Evolutionary conservation across 129 eudicot species (phyloP).

Genomic region (Flaveria brownii): DNA sequence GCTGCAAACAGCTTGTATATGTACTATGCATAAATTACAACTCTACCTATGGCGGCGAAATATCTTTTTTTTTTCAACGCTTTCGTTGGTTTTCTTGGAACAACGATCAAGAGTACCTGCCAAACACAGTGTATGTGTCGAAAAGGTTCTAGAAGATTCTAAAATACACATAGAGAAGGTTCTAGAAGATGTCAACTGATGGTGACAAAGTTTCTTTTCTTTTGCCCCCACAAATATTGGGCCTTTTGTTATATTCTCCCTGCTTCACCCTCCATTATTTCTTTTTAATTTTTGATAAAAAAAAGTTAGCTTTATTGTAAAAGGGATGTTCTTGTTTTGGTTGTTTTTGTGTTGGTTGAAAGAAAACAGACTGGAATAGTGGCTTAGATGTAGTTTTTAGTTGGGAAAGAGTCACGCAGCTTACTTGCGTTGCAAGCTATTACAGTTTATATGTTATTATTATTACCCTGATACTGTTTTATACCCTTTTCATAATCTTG

Average conservation of each 20-base stretch:
- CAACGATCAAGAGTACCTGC: conserved; percentile 25
- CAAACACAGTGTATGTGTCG: neutral
- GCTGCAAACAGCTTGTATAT: conserved; percentile 99
- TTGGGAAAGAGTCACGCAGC: conserved; percentile 36
- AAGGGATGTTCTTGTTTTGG: conserved; percentile 31
- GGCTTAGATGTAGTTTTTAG: conserved; percentile 42
- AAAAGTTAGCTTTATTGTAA: conserved; percentile 33
- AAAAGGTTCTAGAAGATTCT: conserved; percentile 26
- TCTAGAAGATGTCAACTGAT: conserved; percentile 7
- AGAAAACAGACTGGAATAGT: conserved; percentile 43
- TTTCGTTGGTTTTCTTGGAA: conserved; percentile 27
- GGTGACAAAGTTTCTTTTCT: conserved; percentile 18
- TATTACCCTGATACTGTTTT: neutral
- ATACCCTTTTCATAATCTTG: neutral
- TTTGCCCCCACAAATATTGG: conserved; percentile 18
- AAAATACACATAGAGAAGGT: conserved; percentile 18
- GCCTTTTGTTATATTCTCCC: conserved; percentile 27
- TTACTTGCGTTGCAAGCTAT: conserved; percentile 34
- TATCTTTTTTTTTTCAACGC: neutral
- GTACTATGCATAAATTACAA: conserved; percentile 75
- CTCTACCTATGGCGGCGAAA: conserved; percentile 15
- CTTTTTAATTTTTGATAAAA: conserved; percentile 27
- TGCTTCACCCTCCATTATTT: conserved; percentile 36
- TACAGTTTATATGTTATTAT: conserved; percentile 22
- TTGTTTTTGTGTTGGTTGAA: conserved; percentile 38